These are phyloP conservation scores for Neurospora sp. DNA, from an alignment of 2,329 filamentous ascomycete species.

Conservation along the genomic window DNA sequence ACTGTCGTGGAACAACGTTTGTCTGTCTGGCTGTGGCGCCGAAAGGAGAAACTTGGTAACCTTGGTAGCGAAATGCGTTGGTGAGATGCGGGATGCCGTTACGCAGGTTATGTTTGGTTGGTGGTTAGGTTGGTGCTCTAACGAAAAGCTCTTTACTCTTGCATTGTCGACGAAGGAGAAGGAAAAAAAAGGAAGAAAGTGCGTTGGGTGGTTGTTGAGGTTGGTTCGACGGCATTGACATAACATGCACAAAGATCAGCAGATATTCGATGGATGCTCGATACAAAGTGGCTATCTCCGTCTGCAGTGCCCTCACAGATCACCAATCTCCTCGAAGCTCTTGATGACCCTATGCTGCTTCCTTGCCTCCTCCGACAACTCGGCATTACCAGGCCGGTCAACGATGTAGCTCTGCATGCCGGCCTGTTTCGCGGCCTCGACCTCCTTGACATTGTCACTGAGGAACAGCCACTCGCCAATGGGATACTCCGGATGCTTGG, in stretches of 20 bases:
- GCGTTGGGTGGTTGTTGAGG: background rate
- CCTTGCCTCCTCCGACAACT: conserved; percentile 36
- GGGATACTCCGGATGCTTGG: conserved; percentile 33
- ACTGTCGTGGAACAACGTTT: background rate
- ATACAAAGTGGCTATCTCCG: background rate
- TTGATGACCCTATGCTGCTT: conserved; percentile 20
- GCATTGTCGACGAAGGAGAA: background rate
- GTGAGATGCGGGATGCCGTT: background rate
- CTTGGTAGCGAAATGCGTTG: background rate
- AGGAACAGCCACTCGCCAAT: conserved; percentile 60
- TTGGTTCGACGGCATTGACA: background rate
- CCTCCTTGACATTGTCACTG: conserved; percentile 67
- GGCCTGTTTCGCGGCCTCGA: conserved; percentile 49
- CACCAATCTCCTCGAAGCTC: conserved; percentile 22
- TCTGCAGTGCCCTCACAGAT: conserved; percentile 4
- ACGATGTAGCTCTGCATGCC: conserved; percentile 56
- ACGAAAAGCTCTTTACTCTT: background rate
- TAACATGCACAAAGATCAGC: background rate
- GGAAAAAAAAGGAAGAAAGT: background rate
- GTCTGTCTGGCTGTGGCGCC: background rate
- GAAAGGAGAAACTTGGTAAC: background rate
- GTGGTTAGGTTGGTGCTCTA: background rate
- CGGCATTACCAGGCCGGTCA: conserved; percentile 60
- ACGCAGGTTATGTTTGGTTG: background rate
- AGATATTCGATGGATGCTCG: background rate